A percentile compares a stretch with the other conserved stretches of the same genome.
Conservation (phyloP, 805 yeast species). For the Kodamaea fukazawae region DNA sequence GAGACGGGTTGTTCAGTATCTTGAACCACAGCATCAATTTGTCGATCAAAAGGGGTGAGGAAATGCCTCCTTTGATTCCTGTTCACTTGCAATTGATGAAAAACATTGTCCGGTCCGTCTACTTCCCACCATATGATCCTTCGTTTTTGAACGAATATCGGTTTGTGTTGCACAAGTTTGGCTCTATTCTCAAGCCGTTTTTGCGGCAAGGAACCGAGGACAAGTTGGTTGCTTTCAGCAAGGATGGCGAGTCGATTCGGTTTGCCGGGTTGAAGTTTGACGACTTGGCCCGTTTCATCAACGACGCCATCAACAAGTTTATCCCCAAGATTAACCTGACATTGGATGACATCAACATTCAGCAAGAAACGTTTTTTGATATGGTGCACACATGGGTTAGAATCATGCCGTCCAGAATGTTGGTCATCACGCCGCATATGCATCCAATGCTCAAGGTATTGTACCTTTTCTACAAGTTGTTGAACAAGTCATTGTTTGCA, state of each 20-base stretch:
- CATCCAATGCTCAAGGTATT: conserved; percentile 33
- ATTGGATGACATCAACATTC: conserved; percentile 25
- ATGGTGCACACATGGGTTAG: conserved; percentile 38
- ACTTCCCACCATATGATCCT: conserved; percentile 36
- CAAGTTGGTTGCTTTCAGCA: conserved; percentile 1
- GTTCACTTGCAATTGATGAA: conserved; percentile 34
- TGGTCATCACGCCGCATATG: conserved; percentile 19
- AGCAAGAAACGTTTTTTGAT: conserved; percentile 32
- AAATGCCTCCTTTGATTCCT: conserved; percentile 22
- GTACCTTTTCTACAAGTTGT: conserved; percentile 30
- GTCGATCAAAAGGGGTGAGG: conserved; percentile 12
- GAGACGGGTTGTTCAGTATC: conserved; percentile 40
- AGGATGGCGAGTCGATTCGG: neutral
- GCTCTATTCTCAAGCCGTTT: conserved; percentile 11
- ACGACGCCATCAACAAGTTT: conserved; percentile 24
- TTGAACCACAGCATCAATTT: conserved; percentile 25
- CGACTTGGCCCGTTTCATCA: conserved; percentile 23
- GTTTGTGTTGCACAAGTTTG: conserved; percentile 24
- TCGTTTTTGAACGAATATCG: conserved; percentile 29
- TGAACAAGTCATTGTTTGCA: conserved; percentile 34
- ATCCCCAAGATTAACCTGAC: conserved; percentile 25
- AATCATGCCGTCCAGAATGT: conserved; percentile 30
- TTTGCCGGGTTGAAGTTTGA: conserved; percentile 16
- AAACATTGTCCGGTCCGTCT: conserved; percentile 32
- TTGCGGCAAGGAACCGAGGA: too few species aligned